Percentiles rank a stretch among this genome's conserved stretches.
Evolutionary conservation across 176 grass and related monocot genomes (phyloP).

Genomic region (Zea luxurians): DNA sequence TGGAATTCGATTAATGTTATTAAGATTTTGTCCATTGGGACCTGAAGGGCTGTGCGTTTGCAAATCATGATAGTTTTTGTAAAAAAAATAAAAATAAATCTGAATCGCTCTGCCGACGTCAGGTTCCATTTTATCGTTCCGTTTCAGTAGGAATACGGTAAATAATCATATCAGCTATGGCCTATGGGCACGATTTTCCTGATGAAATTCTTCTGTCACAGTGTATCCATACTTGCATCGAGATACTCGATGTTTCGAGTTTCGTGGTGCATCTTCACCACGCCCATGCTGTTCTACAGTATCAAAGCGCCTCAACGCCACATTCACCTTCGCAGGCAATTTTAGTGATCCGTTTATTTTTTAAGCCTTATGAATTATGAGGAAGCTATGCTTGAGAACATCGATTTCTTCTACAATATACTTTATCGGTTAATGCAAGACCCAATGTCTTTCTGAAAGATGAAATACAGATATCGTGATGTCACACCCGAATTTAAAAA

Average conservation of each 20-base stretch:
- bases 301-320: neutral
- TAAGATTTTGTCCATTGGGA: conserved; percentile 19
- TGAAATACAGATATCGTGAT: neutral
- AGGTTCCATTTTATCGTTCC: conserved; percentile 21
- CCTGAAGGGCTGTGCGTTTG: conserved; percentile 17
- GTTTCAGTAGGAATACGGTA: conserved; percentile 43
- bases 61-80: conserved; percentile 41
- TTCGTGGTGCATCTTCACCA: neutral
- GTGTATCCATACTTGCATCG: neutral
- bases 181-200: neutral
- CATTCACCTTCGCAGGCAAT: neutral
- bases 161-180: conserved; percentile 32
- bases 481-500: neutral
- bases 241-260: neutral
- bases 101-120: conserved; percentile 13
- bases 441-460: neutral
- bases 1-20: conserved; percentile 65
- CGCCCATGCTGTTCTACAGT: neutral
- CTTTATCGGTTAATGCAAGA: neutral
- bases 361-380: neutral
- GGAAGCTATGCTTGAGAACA: neutral
- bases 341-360: neutral
- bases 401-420: neutral
- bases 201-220: neutral
- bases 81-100: conserved; percentile 3